phyloP scores from a whole-genome alignment of 805 yeast genomes.

The Yarrowia osloensis region DNA sequence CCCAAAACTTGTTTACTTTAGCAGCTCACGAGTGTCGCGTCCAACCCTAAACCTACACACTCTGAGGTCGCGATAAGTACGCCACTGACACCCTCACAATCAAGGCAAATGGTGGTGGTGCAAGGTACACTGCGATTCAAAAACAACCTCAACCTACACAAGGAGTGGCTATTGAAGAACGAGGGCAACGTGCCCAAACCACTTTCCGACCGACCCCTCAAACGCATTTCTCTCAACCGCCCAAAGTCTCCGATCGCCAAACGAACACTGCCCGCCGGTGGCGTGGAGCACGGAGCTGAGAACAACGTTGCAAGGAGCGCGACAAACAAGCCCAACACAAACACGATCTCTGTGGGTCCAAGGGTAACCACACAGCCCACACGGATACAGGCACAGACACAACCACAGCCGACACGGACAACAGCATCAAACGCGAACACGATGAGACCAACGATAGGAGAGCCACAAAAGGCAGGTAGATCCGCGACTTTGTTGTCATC shows the following conservation, averaged over 20 bases:
- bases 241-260: slow-evolving; percentile 9
- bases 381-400: neutral
- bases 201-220: neutral
- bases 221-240: neutral
- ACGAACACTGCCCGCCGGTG: neutral
- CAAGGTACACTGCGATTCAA: slow-evolving; percentile 7
- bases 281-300: neutral
- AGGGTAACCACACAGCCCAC: neutral
- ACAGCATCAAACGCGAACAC: neutral
- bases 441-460: neutral
- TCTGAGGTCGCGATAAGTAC: neutral
- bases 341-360: neutral
- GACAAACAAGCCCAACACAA: neutral
- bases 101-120: slow-evolving; percentile 1
- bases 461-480: neutral
- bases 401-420: neutral
- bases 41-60: slow-evolving; percentile 1
- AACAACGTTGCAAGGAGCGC: neutral
- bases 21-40: neutral
- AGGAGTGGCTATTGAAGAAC: slow-evolving; percentile 9
- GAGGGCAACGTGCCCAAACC: slow-evolving; percentile 10
- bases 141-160: slow-evolving; percentile 12
- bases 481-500: neutral
- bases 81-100: neutral
- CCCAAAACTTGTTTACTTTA: slow-evolving; percentile 17